Evolutionary conservation across 805 yeast genomes (phyloP), one percentile per base, ranked within the genome.

Genomic region (Vanderwaltozyma verrucispora): DNA sequence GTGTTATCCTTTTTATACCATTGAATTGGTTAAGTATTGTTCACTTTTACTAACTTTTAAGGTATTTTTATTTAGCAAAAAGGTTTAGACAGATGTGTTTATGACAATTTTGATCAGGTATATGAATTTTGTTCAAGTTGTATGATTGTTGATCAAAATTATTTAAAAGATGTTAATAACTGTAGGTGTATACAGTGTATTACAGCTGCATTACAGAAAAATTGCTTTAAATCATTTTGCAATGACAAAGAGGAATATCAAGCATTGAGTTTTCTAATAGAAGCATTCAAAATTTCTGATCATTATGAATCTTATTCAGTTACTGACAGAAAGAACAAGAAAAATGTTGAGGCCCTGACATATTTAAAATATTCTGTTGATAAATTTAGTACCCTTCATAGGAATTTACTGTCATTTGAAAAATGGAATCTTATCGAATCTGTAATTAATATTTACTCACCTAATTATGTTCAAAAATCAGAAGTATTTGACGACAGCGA

Each of bases 121-220:
- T 36, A 38, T 11, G 32, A 41, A 9, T 40, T 37, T 25, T 51
- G 56, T 37, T 24, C 29, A 5, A 32, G 42, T 5, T 51, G 56
- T 36, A 39, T 49, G 11, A 28, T 37, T 8, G 45, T 48, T 2
- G 38, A 46, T 14, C 25, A 29, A 10, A 35, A 32, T 8, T 32
- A 40, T 12, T 30, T 42, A 20, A 32, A 41, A 21, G 49, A 42
- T 36, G 25, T 32, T 4, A 41, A 45, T 27, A 48, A 49, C 30
- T 51, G 54, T 38, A 41, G 37, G 8, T 51, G 56, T 38, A 30
- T 48, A 6, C 44, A 48, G 32, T 51, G 56, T 33, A 41, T 41
- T 3, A 13, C 45, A 9, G 36, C 32, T 8, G 41, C 48, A 7
- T 29, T 49, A n/a, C 27, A 25, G 10, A 21, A 21, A 7, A 21